Evolutionary conservation across 306 rosid genomes (phyloP), one percentile per base, ranked within the genome.

Genomic region (Quercus parvula): DNA sequence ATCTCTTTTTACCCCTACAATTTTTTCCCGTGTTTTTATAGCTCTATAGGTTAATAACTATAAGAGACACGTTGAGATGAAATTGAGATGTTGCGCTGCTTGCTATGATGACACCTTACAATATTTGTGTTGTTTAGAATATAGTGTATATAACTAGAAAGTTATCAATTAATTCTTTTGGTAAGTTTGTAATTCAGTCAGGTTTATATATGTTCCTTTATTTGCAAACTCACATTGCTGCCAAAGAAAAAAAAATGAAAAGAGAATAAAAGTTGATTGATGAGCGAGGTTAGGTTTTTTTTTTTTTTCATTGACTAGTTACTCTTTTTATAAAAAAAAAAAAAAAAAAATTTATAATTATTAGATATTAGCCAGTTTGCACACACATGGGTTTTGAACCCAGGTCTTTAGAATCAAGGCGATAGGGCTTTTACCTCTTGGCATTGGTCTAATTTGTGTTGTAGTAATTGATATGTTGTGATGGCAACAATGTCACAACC

Each of bases 21-120:
- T 69, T 78, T 78, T 61, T 77, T 31, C 33, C 66, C 51, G 57
- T 22, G 27, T 25, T 52, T 22, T 71, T 41, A 18, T 73, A 58
- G 64, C 75, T 49, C 15, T 46, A 31, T 54, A 8, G 20, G 77
- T 71, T 59, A 78, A 61, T 71, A 59, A 67, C n/a, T 28, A 68
- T 14, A 67, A 19, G 24, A 18, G 49, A 24, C 30, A 19, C 19
- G 24, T 35, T 35, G 46, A 46, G 54, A 33, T 68, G 52, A n/a
- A 68, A 33, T 64, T 35, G 72, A 68, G 15, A n/a, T 19, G 15
- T 68, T 6, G 5, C 2, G 33, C 33, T 59, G 33, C 66, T 59
- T 59, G 66, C 66, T 59, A 24, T 59, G 66, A 59, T 59, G 66
- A 64, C 70, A 64, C 70, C 46, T 18, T 18, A 8, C 70, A 17